Conservation (phyloP, 441 rosid species). For the Pelargonium cotyledonis region DNA sequence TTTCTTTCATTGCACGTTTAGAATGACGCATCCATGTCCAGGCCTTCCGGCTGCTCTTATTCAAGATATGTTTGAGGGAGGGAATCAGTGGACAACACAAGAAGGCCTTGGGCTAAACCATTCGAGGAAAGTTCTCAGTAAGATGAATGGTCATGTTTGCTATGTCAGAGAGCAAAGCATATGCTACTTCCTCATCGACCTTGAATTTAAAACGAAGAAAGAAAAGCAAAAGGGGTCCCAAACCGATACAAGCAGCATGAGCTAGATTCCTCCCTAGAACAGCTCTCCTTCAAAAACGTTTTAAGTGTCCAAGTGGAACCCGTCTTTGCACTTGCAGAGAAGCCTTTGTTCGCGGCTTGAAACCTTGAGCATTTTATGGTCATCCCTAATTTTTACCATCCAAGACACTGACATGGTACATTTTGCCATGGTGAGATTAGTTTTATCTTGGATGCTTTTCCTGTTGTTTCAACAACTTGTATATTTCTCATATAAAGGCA, state of each 20-base stretch:
- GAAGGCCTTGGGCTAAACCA: slow-evolving; percentile 63
- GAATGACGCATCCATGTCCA: slow-evolving; percentile 71
- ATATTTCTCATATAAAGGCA: no score
- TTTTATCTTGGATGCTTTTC: background rate
- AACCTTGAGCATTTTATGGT: background rate
- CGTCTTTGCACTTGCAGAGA: no score
- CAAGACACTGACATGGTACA: background rate
- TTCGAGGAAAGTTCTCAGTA: slow-evolving; percentile 51
- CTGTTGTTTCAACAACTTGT: no score
- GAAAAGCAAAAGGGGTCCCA: slow-evolving; percentile 23
- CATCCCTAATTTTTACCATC: background rate
- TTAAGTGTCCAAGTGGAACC: no score
- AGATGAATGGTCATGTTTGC: slow-evolving; percentile 58
- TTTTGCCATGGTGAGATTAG: background rate
- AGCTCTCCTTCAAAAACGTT: background rate
- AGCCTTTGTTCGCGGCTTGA: background rate
- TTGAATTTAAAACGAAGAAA: slow-evolving; percentile 39
- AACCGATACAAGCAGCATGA: slow-evolving; percentile 24
- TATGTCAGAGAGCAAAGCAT: slow-evolving; percentile 49
- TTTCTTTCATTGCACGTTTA: slow-evolving; percentile 24
- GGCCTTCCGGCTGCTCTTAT: slow-evolving; percentile 56
- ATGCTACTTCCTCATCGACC: slow-evolving; percentile 55
- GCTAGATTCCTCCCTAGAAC: background rate
- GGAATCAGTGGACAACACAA: slow-evolving; percentile 41
- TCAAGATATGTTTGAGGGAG: slow-evolving; percentile 51